Base-by-base conservation (phyloP, 2,329 filamentous ascomycete species). In the Aspergillus sp. region DNA sequence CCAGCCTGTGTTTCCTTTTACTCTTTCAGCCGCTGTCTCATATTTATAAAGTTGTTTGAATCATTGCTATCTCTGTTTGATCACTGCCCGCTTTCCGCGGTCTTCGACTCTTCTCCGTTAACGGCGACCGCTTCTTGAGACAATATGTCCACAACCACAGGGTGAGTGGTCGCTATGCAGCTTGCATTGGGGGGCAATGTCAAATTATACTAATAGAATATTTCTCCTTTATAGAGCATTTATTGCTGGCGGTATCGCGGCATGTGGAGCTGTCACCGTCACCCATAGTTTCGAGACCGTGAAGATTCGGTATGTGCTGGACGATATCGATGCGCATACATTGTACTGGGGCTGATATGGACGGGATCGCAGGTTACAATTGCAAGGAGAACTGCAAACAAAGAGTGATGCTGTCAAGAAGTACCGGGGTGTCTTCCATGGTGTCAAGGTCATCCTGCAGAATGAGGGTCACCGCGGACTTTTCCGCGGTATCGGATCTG, bases 231-330 rank as follows among this genome's bases (percentile, higher is more conserved):
- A 42, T 42, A 81, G 90, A 55, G 88, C 90, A 49, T 98, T 98
- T 75, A 82, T 97, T 60, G 91, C 93, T 45, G 93, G 93, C 65
- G 93, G 93, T 65, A 87, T 98, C 63, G 93, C 93, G 64, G 93
- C 93, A 53, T 97, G 91, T 72, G 93, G 93, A 63, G 93, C 93
- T 53, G 93, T 98, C 45, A 97, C 91, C 33, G 90, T 94, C 53
- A 97, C 93, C 40, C 93, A 98, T 70, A 90, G 90, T 45, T 97
- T 97, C 73, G 93, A 98, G 72, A 97, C 91, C 9, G 90, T 98
- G 66, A 98, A 98, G 80, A 97, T 97, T 65, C 87, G 90, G 86
- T 90, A 75, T 64, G 76, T 29, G 7, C 27, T 36, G 38, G 28
- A 10, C 36, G 37, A 13, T 27, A 9, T 19, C 35, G 9, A 27